These are phyloP conservation scores for Paraphaeosphaeria sporulosa DNA, from an alignment of 2,329 filamentous ascomycete species.

Conservation along the genomic window DNA sequence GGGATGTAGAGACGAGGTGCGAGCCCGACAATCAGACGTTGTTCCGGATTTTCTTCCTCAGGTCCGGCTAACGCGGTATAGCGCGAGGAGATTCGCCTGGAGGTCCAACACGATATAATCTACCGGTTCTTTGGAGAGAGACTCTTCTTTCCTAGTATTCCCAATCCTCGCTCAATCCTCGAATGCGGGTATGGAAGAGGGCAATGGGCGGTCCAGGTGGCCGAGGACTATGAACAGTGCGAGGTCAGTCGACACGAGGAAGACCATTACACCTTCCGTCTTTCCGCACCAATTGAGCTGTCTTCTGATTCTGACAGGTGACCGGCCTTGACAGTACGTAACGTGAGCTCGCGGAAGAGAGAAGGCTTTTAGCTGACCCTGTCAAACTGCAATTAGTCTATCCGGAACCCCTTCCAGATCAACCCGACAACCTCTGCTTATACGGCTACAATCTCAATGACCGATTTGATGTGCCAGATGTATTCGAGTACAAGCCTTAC, in stretches of 20 bases:
- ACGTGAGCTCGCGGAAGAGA: not conserved
- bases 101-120: slow-evolving; percentile 44
- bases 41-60: not conserved
- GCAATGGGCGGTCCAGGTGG: slow-evolving; percentile 47
- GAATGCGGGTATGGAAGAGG: slow-evolving; percentile 52
- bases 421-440: slow-evolving; percentile 47
- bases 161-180: slow-evolving; percentile 43
- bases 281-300: not conserved
- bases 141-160: slow-evolving; percentile 40
- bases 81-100: slow-evolving; percentile 48
- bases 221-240: slow-evolving; percentile 47
- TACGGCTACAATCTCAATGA: slow-evolving; percentile 50
- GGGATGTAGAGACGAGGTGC: slow-evolving; percentile 5
- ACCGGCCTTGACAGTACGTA: slow-evolving; percentile 42
- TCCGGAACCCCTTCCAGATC: slow-evolving; percentile 42
- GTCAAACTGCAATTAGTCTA: slow-evolving; percentile 27
- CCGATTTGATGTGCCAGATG: slow-evolving; percentile 42
- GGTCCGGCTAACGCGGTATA: slow-evolving; percentile 19
- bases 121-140: slow-evolving; percentile 38
- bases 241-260: slow-evolving; percentile 38
- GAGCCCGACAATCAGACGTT: not conserved
- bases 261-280: not conserved
- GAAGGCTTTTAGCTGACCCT: not conserved
- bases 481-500: slow-evolving; percentile 73
- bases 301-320: slow-evolving; percentile 38